phyloP scores from a whole-genome alignment of 345 rosid genomes.

The Reutealis trisperma region DNA sequence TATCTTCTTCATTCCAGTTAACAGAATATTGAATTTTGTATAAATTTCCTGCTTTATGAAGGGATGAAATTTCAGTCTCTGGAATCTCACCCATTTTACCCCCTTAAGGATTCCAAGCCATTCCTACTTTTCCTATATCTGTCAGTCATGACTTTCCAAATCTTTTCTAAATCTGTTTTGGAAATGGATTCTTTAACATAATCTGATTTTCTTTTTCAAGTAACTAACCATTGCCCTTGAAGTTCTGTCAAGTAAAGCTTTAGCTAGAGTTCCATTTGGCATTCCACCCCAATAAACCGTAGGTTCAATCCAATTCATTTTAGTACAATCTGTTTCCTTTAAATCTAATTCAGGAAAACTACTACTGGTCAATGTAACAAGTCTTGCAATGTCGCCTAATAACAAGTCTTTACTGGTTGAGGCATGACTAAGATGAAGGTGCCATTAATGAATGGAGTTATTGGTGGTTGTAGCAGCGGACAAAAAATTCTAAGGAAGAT shows the following conservation, averaged over 20 bases:
- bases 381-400: slow-evolving; percentile 31
- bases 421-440: too few relatives aligned
- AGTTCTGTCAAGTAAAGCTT: slow-evolving; percentile 20
- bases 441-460: too few relatives aligned
- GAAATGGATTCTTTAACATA: slow-evolving; percentile 51
- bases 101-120: slow-evolving; percentile 55
- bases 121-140: slow-evolving; percentile 18
- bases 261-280: slow-evolving; percentile 23
- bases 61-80: slow-evolving; percentile 42
- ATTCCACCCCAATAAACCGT: slow-evolving; percentile 27
- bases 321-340: slow-evolving; percentile 36
- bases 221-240: slow-evolving; percentile 2
- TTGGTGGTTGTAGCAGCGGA: too few relatives aligned
- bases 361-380: slow-evolving; percentile 19
- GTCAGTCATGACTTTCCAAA: slow-evolving; percentile 31
- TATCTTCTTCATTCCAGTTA: slow-evolving; percentile 38
- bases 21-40: slow-evolving; percentile 44
- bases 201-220: slow-evolving; percentile 48
- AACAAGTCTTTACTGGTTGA: too few relatives aligned
- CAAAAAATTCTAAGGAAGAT: too few relatives aligned
- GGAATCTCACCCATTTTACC: slow-evolving; percentile 52
- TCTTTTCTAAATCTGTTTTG: slow-evolving; percentile 24
- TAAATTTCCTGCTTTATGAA: slow-evolving; percentile 56
- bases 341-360: slow-evolving; percentile 47
- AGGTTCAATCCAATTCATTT: slow-evolving; percentile 57